Evolutionary conservation across 1,284 basidiomycete species (phyloP).

Genomic region (Macrocybe sp.): DNA sequence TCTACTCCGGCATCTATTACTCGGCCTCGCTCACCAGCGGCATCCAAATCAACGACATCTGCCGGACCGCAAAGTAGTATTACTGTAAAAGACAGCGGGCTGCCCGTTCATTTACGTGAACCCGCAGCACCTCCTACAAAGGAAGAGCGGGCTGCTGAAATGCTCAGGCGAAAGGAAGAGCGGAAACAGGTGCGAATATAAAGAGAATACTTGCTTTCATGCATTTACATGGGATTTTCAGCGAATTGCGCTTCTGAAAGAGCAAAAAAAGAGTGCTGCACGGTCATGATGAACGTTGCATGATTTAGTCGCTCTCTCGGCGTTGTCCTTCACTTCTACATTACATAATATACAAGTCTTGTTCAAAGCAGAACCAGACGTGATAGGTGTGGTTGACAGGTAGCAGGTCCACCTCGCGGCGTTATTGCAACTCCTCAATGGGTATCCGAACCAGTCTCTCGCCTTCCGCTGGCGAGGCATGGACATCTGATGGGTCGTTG

Average conservation of each 20-base stretch:
- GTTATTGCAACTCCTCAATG: slow-evolving; percentile 47
- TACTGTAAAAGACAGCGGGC: too few species aligned
- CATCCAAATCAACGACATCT: slow-evolving; percentile 13
- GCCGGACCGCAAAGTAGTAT: not conserved
- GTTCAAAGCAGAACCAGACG: too few species aligned
- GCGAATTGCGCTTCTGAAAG: slow-evolving; percentile 68
- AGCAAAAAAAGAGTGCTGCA: slow-evolving; percentile 53
- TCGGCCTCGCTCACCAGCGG: slow-evolving; percentile 12
- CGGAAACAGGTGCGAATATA: slow-evolving; percentile 60
- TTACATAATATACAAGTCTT: too few species aligned
- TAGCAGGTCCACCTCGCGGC: not conserved
- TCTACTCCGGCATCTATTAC: slow-evolving; percentile 7
- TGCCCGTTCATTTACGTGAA: slow-evolving; percentile 11
- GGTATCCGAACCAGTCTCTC: slow-evolving; percentile 58
- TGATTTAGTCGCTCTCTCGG: not conserved
- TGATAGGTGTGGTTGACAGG: too few species aligned
- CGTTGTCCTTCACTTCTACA: too few species aligned
- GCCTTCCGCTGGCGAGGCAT: slow-evolving; percentile 26
- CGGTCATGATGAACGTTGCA: slow-evolving; percentile 12
- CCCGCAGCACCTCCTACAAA: slow-evolving; percentile 41
- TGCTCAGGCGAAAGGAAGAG: slow-evolving; percentile 85
- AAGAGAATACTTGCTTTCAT: not conserved
- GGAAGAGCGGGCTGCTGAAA: slow-evolving; percentile 86
- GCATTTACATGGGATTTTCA: slow-evolving; percentile 18
- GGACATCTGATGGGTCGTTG: slow-evolving; percentile 16